A percentile compares a stretch with the other conserved stretches of the same genome.
phyloP scores from a whole-genome alignment of 1,139 yeast species.

The Lodderomyces beijingensis region DNA sequence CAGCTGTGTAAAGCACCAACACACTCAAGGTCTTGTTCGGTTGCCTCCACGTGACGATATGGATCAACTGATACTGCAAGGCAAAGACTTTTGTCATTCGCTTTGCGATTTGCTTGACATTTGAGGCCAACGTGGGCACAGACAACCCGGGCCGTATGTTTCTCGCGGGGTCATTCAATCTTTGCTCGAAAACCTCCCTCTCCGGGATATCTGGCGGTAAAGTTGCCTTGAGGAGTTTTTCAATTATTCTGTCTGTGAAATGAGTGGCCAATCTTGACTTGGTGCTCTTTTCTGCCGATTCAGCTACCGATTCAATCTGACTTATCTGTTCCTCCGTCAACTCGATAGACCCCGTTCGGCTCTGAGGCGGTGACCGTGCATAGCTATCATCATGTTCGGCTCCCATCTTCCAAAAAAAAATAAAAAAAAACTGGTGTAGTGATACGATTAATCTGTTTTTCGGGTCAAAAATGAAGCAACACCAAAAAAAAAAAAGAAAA shows the following conservation, averaged over 20 bases:
- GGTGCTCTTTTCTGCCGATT: slow-evolving; percentile 19
- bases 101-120: slow-evolving; percentile 49
- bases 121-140: slow-evolving; percentile 42
- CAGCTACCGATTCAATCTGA: slow-evolving; percentile 18
- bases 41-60: slow-evolving; percentile 57
- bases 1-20: slow-evolving; percentile 51
- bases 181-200: slow-evolving; percentile 37
- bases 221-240: slow-evolving; percentile 45
- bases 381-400: too few relatives aligned
- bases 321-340: slow-evolving; percentile 18
- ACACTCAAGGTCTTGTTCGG: slow-evolving; percentile 55
- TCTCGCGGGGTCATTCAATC: slow-evolving; percentile 45
- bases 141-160: slow-evolving; percentile 47
- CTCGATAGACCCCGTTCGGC: slow-evolving; percentile 9
- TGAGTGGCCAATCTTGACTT: slow-evolving; percentile 23
- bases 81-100: slow-evolving; percentile 51
- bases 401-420: too few relatives aligned
- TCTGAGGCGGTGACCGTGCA: neutral
- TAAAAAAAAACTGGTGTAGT: too few relatives aligned
- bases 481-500: too few relatives aligned
- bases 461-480: too few relatives aligned
- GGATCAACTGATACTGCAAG: slow-evolving; percentile 52
- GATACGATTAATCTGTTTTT: too few relatives aligned
- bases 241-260: slow-evolving; percentile 56
- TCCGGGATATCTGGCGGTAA: slow-evolving; percentile 43